Conservation (phyloP, 2,329 filamentous ascomycete genomes). For the Colletotrichum incanum region DNA sequence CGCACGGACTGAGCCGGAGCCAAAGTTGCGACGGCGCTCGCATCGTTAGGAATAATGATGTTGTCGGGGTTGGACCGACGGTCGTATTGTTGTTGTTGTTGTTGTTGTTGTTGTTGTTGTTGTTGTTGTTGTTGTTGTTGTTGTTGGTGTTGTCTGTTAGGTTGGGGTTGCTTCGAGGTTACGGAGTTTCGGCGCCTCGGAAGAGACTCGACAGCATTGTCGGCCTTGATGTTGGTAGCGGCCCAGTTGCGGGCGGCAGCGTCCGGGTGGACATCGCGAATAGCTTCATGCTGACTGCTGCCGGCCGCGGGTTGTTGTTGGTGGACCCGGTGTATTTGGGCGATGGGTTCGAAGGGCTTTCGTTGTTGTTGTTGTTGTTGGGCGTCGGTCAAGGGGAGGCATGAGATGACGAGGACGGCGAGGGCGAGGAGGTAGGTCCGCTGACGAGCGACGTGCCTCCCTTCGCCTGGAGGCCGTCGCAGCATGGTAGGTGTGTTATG, state of each 20-base stretch:
- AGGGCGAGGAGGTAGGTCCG: slow-evolving; percentile 68
- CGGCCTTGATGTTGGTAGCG: slow-evolving; percentile 50
- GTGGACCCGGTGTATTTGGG: slow-evolving; percentile 23
- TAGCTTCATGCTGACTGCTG: slow-evolving; percentile 26
- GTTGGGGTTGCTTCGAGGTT: slow-evolving; percentile 44
- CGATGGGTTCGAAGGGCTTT: slow-evolving; percentile 45
- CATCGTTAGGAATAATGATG: slow-evolving; percentile 72
- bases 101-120: no score
- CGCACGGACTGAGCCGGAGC: slow-evolving; percentile 96
- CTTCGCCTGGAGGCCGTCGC: slow-evolving; percentile 76
- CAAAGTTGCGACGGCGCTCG: slow-evolving; percentile 97
- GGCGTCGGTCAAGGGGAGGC: slow-evolving; percentile 70
- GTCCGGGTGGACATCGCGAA: slow-evolving; percentile 45
- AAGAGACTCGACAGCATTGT: slow-evolving; percentile 45
- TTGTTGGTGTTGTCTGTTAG: slow-evolving; percentile 46
- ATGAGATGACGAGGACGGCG: slow-evolving; percentile 71
- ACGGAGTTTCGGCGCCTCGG: slow-evolving; percentile 41
- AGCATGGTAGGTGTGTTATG: slow-evolving; percentile 61
- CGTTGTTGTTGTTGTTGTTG: slow-evolving; percentile 79
- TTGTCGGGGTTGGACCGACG: slow-evolving; percentile 46
- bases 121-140: no score
- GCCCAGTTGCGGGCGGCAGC: slow-evolving; percentile 51
- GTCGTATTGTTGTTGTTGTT: slow-evolving; percentile 51
- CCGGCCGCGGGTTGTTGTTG: slow-evolving; percentile 31
- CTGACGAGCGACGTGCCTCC: slow-evolving; percentile 64